Evolutionary conservation across 2,329 filamentous ascomycete species (phyloP).

Genomic region (Fusarium sp.): DNA sequence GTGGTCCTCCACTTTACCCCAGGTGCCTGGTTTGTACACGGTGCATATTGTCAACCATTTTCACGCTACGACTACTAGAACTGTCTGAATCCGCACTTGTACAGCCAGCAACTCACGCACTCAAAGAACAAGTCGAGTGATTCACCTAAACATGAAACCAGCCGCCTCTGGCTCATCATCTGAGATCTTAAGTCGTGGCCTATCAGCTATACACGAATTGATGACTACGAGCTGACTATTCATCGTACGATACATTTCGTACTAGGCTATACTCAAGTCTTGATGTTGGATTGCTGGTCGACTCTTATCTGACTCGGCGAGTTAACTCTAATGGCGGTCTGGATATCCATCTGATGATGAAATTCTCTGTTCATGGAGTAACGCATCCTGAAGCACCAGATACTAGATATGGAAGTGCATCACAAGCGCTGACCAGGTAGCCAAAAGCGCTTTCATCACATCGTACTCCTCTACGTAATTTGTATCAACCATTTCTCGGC

Average conservation of each 20-base stretch:
- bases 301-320: constrained; percentile 17
- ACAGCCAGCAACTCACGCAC: constrained; percentile 17
- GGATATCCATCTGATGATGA: constrained; percentile 9
- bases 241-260: not conserved
- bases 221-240: constrained; percentile 23
- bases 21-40: constrained; percentile 40
- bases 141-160: constrained; percentile 48
- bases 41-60: constrained; percentile 38
- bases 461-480: not conserved
- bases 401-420: not conserved
- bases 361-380: not conserved
- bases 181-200: constrained; percentile 1
- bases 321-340: constrained; percentile 19
- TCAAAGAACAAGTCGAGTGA: constrained; percentile 26
- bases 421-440: constrained; percentile 16
- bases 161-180: constrained; percentile 34
- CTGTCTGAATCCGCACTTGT: constrained; percentile 14
- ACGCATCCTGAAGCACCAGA: not conserved
- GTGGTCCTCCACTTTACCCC: constrained; percentile 44
- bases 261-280: constrained; percentile 7
- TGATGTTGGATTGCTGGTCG: not conserved
- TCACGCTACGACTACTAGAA: constrained; percentile 29
- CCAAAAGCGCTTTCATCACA: not conserved
- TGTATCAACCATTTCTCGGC: not conserved
- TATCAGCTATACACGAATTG: constrained; percentile 4